Percentiles rank a stretch among this genome's conserved stretches.
Conservation (phyloP, 2,329 filamentous ascomycete species). For the Trichophyton rubrum region DNA sequence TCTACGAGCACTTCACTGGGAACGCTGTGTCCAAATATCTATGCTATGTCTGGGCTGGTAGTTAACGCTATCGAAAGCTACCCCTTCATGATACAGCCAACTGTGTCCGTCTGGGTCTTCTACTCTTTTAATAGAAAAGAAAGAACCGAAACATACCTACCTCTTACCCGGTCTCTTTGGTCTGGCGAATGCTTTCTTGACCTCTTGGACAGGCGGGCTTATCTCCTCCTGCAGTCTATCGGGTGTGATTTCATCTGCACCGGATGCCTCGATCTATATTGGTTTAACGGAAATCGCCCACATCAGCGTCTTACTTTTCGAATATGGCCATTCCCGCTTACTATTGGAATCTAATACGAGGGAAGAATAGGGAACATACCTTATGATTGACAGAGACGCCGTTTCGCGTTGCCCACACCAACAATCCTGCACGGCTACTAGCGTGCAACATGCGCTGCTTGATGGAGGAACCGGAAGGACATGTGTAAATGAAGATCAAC, state of each 20-base stretch:
- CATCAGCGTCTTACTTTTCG: neutral
- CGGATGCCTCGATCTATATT: constrained; percentile 44
- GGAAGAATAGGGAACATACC: constrained; percentile 21
- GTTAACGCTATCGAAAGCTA: neutral
- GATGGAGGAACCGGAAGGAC: constrained; percentile 47
- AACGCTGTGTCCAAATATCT: neutral
- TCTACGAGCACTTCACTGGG: neutral
- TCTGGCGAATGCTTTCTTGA: constrained; percentile 46
- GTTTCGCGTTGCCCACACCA: constrained; percentile 42
- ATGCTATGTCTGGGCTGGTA: neutral
- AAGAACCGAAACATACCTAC: constrained; percentile 2
- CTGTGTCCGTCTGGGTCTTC: neutral
- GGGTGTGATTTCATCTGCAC: constrained; percentile 45
- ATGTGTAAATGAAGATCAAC: constrained; percentile 53
- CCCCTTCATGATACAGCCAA: neutral
- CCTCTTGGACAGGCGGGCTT: constrained; percentile 35
- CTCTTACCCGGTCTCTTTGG: constrained; percentile 49
- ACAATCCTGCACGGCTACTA: constrained; percentile 43
- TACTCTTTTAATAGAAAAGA: neutral
- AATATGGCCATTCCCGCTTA: neutral
- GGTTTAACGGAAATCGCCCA: neutral
- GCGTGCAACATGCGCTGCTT: constrained; percentile 56
- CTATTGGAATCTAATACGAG: constrained; percentile 2
- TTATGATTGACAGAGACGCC: constrained; percentile 48
- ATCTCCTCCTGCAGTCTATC: constrained; percentile 44